Evolutionary conservation across 306 rosid species (phyloP).

Genomic region (Quercus agrifolia): DNA sequence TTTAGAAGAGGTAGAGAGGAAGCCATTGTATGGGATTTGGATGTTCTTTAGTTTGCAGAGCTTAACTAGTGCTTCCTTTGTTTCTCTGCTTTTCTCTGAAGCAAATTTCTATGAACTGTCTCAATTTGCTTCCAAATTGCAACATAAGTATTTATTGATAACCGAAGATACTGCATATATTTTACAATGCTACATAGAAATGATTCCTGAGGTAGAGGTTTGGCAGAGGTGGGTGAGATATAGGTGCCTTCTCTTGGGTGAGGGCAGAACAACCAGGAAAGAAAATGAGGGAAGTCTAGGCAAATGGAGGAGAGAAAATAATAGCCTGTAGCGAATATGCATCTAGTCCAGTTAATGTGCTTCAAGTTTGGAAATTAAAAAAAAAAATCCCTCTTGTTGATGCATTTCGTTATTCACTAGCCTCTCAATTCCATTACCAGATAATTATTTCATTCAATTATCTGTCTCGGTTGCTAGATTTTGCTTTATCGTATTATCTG

Average conservation of each 20-base stretch:
- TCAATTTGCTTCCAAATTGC: not conserved
- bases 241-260: not conserved
- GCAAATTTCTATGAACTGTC: not conserved
- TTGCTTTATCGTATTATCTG: no score
- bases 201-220: not conserved
- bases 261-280: not conserved
- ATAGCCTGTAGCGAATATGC: no score
- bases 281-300: not conserved
- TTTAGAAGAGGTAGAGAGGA: not conserved
- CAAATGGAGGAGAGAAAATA: no score
- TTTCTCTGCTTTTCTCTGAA: not conserved
- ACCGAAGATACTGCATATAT: not conserved
- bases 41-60: not conserved
- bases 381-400: no score
- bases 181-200: no score
- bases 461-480: no score
- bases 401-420: no score
- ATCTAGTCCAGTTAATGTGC: no score
- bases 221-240: not conserved
- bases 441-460: no score
- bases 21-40: not conserved
- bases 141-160: not conserved
- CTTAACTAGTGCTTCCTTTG: not conserved
- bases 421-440: no score
- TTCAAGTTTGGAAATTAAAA: no score